Base-by-base conservation (phyloP, 2,329 filamentous ascomycete species). In the Chrysoporthe deuterocubensis region DNA sequence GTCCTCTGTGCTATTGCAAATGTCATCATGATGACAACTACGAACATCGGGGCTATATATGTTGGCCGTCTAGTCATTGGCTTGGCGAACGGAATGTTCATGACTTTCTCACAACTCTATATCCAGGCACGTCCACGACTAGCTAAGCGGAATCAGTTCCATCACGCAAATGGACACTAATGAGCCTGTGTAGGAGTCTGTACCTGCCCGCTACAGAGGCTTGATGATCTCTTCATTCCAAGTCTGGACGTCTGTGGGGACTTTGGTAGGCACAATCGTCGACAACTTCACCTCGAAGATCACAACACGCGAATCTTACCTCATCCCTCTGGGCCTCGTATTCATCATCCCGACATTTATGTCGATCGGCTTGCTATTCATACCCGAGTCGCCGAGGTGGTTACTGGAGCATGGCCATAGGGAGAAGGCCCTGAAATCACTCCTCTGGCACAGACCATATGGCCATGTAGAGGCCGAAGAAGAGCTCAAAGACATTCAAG, bases 1-100 rank as follows among this genome's bases (percentile, higher is more conserved):
- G n/a, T 82, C 1, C 74, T 84, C 9, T 86, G 84, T 70, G 80
- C 78, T 69, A 75, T 84, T 3, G 78, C 85, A 18, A 87, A 87
- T 70, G 77, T 86, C 21, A 80, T 87, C 72, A 88, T 88, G 85
- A 87, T 88, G 84, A 79, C 82, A 3, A 86, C 84, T 0, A 81
- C 79, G 7, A 74, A 78, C 66, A 86, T 89, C 48, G 83, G 79
- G 18, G 84, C 81, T 1, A 81, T 89, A 5, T 88, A 89, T 67
- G 80, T 81, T 34, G 86, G 84, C 11, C 82, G 86, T 48, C 75
- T 88, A 7, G 73, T 88, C 18, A 85, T 87, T 66, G 86, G 86
- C 2, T 68, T 88, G 5, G 83, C 84, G 6, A 87, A 87, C 71
- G 85, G 85, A 3, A 82, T 86, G 72, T 83, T 87, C 73, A 85